A percentile compares a stretch with the other conserved stretches of the same genome.
These are phyloP conservation scores for Ceratocystis variospora DNA, from an alignment of 2,329 filamentous ascomycete genomes.

Conservation along the genomic window DNA sequence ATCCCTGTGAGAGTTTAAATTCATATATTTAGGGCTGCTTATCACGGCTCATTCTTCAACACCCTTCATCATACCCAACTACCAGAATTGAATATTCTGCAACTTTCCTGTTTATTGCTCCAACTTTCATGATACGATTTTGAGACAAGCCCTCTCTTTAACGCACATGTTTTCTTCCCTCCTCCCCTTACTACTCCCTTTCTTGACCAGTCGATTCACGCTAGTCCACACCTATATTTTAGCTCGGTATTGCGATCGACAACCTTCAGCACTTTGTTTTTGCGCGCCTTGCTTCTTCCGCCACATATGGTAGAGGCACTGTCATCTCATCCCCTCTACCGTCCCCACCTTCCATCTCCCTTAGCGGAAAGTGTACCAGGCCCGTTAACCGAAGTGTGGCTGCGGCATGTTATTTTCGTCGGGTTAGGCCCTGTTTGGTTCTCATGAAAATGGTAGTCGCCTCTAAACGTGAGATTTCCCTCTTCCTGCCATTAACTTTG, in stretches of 20 bases:
- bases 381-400: constrained; percentile 3
- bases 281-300: background rate
- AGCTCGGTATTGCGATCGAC: constrained; percentile 3
- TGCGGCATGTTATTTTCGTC: background rate
- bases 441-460: background rate
- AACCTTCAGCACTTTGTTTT: too few relatives aligned
- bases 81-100: background rate
- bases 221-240: background rate
- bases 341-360: background rate
- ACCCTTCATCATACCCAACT: background rate
- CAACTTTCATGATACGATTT: background rate
- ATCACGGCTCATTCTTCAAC: background rate
- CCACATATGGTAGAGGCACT: background rate
- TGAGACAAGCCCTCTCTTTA: constrained; percentile 3
- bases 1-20: background rate
- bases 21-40: background rate
- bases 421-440: background rate
- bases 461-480: background rate
- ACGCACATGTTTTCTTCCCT: constrained; percentile 3
- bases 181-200: constrained; percentile 4
- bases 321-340: background rate
- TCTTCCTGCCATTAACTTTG: background rate
- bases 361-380: background rate
- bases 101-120: background rate
- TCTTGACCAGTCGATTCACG: background rate